A percentile compares a stretch with the other conserved stretches of the same genome.
Conservation (phyloP, 805 yeast genomes). For the Metschnikowia cubensis region DNA sequence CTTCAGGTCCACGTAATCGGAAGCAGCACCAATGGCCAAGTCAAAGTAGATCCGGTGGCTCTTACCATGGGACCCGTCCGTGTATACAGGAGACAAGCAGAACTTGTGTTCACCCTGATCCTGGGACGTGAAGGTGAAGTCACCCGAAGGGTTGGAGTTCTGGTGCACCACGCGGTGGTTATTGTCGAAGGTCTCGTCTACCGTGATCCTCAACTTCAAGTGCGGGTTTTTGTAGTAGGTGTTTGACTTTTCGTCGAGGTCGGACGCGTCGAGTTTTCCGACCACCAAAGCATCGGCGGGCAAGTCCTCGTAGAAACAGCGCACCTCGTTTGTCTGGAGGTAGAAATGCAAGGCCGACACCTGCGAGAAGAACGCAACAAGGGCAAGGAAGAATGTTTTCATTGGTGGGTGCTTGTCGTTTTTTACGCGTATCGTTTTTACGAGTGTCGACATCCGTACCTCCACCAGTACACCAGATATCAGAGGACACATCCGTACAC, state of each 20-base stretch:
- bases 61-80: slow-evolving; percentile 67
- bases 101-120: slow-evolving; percentile 84
- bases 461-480: not conserved
- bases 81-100: slow-evolving; percentile 58
- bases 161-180: slow-evolving; percentile 75
- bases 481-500: not conserved
- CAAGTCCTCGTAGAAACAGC: slow-evolving; percentile 82
- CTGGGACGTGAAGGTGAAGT: slow-evolving; percentile 75
- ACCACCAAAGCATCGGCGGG: slow-evolving; percentile 75
- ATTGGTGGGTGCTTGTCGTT: slow-evolving; percentile 3
- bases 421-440: not conserved
- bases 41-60: slow-evolving; percentile 71
- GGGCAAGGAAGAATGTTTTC: slow-evolving; percentile 7
- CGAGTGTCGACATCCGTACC: not conserved
- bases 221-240: slow-evolving; percentile 52
- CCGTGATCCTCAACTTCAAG: slow-evolving; percentile 52
- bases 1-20: slow-evolving; percentile 58
- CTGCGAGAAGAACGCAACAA: slow-evolving; percentile 11
- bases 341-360: slow-evolving; percentile 67
- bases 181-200: slow-evolving; percentile 63
- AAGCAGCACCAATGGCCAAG: slow-evolving; percentile 61
- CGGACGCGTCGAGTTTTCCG: slow-evolving; percentile 69
- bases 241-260: slow-evolving; percentile 44
- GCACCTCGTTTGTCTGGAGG: slow-evolving; percentile 66
- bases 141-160: slow-evolving; percentile 55